Evolutionary conservation across 495 filamentous ascomycete genomes (phyloP).

Genomic region (Lophiotrema nucula): DNA sequence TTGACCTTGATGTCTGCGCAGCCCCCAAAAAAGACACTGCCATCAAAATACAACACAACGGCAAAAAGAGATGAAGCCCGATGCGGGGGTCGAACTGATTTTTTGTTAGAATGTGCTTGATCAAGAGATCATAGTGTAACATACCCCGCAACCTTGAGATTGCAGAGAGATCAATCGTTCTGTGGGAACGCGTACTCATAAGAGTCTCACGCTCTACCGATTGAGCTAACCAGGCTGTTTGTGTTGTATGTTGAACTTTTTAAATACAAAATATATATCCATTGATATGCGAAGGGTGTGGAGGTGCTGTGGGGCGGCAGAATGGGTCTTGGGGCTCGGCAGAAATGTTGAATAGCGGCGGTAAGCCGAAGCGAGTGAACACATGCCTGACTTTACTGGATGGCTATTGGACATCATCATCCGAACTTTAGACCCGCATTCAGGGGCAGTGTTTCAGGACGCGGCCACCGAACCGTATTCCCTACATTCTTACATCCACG

Average conservation of each 20-base stretch:
- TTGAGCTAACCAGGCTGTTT: slow-evolving; percentile 12
- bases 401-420: no score
- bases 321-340: neutral
- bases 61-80: slow-evolving; percentile 4
- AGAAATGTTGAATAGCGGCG: no score
- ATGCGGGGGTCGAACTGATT: neutral
- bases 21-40: no score
- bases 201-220: slow-evolving; percentile 18
- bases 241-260: neutral
- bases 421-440: no score
- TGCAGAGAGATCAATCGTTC: slow-evolving; percentile 7
- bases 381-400: no score
- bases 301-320: neutral
- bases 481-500: no score
- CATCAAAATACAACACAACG: neutral
- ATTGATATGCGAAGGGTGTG: neutral
- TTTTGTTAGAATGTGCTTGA: neutral
- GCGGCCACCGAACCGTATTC: no score
- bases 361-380: no score
- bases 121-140: neutral
- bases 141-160: slow-evolving; percentile 24
- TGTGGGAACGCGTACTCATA: slow-evolving; percentile 17
- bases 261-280: neutral
- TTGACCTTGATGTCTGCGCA: no score
- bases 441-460: no score